phyloP scores from a whole-genome alignment of 306 rosid genomes.

The Vigna unguiculata region DNA sequence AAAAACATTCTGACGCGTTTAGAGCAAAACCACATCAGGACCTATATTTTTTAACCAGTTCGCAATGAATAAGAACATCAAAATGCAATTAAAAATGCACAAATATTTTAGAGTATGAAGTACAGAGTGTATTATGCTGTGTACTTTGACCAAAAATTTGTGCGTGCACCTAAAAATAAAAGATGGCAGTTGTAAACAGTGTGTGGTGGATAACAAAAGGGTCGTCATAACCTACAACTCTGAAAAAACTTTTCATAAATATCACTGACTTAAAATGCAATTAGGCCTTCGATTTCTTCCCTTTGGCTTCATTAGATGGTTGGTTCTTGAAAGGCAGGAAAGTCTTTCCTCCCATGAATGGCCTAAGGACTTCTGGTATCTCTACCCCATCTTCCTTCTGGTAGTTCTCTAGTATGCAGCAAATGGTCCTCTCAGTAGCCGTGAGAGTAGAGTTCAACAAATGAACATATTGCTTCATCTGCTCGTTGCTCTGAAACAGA shows the following conservation, averaged over 20 bases:
- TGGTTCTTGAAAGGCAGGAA: conserved; percentile 85
- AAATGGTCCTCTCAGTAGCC: conserved; percentile 94
- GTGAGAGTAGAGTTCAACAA: conserved; percentile 94
- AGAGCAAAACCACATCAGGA: conserved; percentile 27
- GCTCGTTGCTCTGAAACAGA: conserved; percentile 77
- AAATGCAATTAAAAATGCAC: conserved; percentile 4
- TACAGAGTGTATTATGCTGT: conserved; percentile 36
- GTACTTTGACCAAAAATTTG: conserved; percentile 24
- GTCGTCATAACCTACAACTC: conserved; percentile 41
- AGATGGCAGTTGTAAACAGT: conserved; percentile 2
- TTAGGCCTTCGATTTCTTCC: conserved; percentile 97
- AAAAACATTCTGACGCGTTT: not conserved
- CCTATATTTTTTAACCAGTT: not conserved
- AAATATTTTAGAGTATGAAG: conserved; percentile 11
- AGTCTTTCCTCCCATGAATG: conserved; percentile 79
- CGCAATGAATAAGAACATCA: conserved; percentile 14
- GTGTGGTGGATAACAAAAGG: conserved; percentile 25
- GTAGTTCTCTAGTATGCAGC: conserved; percentile 94
- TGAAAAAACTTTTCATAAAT: conserved; percentile 45
- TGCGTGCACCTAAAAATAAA: conserved; percentile 29
- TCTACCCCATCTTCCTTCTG: conserved; percentile 93
- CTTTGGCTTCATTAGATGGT: conserved; percentile 74
- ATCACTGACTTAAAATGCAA: conserved; percentile 52
- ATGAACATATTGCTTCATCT: conserved; percentile 82
- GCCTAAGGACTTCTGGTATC: conserved; percentile 75